Base-by-base conservation (phyloP, 495 filamentous ascomycete genomes). In the Aspergillus avenaceus region DNA sequence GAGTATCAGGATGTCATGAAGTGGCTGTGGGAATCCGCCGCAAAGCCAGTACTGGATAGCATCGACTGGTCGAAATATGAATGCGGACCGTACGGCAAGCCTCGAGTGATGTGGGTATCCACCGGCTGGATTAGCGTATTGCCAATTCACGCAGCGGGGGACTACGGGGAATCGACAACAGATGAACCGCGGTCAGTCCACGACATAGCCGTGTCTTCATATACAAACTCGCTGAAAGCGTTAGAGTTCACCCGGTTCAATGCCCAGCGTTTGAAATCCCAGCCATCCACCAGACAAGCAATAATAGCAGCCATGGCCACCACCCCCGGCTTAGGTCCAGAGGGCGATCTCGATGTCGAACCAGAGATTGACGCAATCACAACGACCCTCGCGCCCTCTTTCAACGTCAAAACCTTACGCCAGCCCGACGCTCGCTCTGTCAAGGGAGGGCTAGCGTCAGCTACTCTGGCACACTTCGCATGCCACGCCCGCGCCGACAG, bases 1-100 rank as follows among this genome's bases (percentile, higher is more conserved):
- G 5, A 34, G 19, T 47, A 47, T 16, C 28, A 36, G 18, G 8
- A 22, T 28, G 42, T 56, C 18, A 49, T 56, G 23, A 50, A 52
- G 45, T 56, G 53, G 53, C 41, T 52, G 12, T 56, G 53, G 53
- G 43, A 48, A 27, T 14, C 42, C n/a, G 40, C 45, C 26, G 53
- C 53, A 5, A 45, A 56, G 22, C 53, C 53, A 37, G 40, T 56
- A 4, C 18, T 56, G 1, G 18, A 51, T 19, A 23, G 14, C 14
- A 45, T 56, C 18, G 44, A 45, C 9, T 51, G 50, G 25, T 5
- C 26, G n/a, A 31, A 32, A 18, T 22, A 34, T 1, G 19, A 43
- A 5, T 4, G n/a, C 8, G 48, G 24, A 14, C 34, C 19, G 3
- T 31, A 9, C 4, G 48, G 46, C 2, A 45, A 48, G 22, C 53